A percentile compares a stretch with the other conserved stretches of the same genome.
Evolutionary conservation across 2,329 filamentous ascomycete genomes (phyloP).

Genomic region (Zymoseptoria ardabiliae): DNA sequence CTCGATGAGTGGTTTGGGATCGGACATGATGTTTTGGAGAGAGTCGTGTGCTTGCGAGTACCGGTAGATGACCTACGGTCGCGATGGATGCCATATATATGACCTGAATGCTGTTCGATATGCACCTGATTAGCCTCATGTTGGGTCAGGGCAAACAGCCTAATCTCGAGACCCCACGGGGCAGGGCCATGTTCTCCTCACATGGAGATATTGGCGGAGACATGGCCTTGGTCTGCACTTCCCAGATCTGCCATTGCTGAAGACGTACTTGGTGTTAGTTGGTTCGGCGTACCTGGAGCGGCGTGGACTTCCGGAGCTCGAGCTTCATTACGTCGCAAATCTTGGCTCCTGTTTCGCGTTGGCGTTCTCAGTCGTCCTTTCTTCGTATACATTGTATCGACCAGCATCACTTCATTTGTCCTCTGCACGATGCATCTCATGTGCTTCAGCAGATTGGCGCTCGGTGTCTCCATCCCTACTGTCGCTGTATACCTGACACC

Average conservation of each 20-base stretch:
- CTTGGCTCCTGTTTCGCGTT: neutral
- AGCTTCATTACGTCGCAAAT: neutral
- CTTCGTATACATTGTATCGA: neutral
- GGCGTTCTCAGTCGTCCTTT: neutral
- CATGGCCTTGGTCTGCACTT: neutral
- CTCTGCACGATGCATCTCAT: constrained; percentile 10
- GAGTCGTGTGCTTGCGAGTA: neutral
- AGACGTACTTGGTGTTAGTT: neutral
- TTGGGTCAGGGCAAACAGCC: neutral
- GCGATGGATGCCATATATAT: neutral
- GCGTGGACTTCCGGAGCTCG: neutral
- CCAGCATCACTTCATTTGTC: neutral
- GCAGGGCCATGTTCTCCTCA: neutral
- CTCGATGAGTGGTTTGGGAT: constrained; percentile 57
- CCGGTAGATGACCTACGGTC: neutral
- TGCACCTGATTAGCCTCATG: neutral
- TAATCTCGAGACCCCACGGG: neutral
- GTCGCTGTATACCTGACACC: constrained; percentile 13
- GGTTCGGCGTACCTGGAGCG: neutral
- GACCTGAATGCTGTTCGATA: neutral
- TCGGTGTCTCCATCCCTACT: constrained; percentile 11
- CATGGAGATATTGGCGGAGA: neutral
- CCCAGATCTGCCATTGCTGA: neutral
- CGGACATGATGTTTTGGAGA: constrained; percentile 15
- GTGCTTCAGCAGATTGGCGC: constrained; percentile 12